Percentiles rank a stretch among this genome's conserved stretches.
Conservation (phyloP, 805 yeast genomes). For the Ogataea pilisensis region DNA sequence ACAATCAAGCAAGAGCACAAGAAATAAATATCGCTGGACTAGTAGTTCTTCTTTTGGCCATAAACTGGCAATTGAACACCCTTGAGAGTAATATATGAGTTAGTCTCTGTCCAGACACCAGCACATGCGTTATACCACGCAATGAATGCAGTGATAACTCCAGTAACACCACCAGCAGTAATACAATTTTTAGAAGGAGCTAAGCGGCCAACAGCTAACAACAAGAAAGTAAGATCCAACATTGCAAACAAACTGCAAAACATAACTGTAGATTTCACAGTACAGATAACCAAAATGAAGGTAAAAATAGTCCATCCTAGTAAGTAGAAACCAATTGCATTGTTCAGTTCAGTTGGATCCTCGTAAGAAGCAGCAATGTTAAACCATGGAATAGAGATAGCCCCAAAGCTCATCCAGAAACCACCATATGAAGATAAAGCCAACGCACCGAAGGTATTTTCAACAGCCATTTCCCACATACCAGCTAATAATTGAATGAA, state of each 20-base stretch:
- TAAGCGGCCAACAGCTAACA: slow-evolving; percentile 48
- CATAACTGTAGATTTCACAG: slow-evolving; percentile 52
- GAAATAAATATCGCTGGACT: no score
- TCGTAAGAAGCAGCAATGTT: slow-evolving; percentile 49
- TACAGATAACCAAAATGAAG: slow-evolving; percentile 50
- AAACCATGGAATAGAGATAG: slow-evolving; percentile 54
- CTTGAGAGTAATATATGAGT: slow-evolving; percentile 48
- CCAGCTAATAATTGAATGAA: slow-evolving; percentile 69
- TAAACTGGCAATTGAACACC: slow-evolving; percentile 29
- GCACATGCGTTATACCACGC: slow-evolving; percentile 74
- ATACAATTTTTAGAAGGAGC: slow-evolving; percentile 37
- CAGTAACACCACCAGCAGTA: slow-evolving; percentile 62
- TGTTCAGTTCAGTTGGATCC: slow-evolving; percentile 39
- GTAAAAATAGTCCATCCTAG: slow-evolving; percentile 66
- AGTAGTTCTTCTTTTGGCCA: slow-evolving; percentile 12
- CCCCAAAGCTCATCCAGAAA: slow-evolving; percentile 75
- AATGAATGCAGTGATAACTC: slow-evolving; percentile 54
- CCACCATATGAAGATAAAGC: slow-evolving; percentile 62
- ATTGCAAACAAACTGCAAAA: slow-evolving; percentile 51
- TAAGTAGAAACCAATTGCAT: slow-evolving; percentile 55
- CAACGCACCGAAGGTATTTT: slow-evolving; percentile 73
- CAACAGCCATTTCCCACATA: slow-evolving; percentile 70
- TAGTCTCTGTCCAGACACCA: slow-evolving; percentile 61
- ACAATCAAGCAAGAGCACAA: no score
- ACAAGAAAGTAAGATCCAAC: slow-evolving; percentile 50